These are phyloP conservation scores for Aquanectria penicillioides DNA, from an alignment of 2,329 filamentous ascomycete species.

Conservation along the genomic window DNA sequence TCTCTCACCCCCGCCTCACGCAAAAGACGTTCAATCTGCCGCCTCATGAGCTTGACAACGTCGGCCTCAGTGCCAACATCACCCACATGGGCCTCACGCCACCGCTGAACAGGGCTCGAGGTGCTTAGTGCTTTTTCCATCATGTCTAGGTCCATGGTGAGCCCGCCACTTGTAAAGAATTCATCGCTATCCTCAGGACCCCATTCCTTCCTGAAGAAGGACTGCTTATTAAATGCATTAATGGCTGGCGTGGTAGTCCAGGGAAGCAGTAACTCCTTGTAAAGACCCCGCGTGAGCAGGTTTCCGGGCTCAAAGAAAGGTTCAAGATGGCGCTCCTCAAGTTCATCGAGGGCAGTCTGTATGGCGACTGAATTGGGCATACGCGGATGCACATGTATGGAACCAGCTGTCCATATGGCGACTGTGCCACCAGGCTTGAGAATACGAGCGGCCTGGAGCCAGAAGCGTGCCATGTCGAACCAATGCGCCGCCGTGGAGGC, in stretches of 20 bases:
- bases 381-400: constrained; percentile 40
- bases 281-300: constrained; percentile 50
- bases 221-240: constrained; percentile 49
- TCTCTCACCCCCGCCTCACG: constrained; percentile 48
- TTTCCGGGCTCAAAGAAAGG: constrained; percentile 57
- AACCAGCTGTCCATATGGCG: constrained; percentile 58
- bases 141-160: constrained; percentile 42
- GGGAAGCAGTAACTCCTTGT: constrained; percentile 56
- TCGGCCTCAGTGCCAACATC: constrained; percentile 52
- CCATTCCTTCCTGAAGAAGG: constrained; percentile 57
- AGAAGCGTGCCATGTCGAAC: constrained; percentile 66
- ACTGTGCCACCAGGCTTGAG: constrained; percentile 65
- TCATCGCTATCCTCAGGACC: constrained; percentile 33
- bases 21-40: constrained; percentile 40
- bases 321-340: constrained; percentile 48
- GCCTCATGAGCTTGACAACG: constrained; percentile 44
- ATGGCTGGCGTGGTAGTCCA: constrained; percentile 54
- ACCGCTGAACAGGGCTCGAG: constrained; percentile 52
- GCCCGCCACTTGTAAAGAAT: constrained; percentile 37
- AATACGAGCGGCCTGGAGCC: constrained; percentile 54
- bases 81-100: constrained; percentile 56
- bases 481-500: constrained; percentile 65
- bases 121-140: constrained; percentile 51
- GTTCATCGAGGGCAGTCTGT: constrained; percentile 50
- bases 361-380: constrained; percentile 54